Conservation (phyloP, 345 rosid genomes). For the Abelmoschus esculentus region DNA sequence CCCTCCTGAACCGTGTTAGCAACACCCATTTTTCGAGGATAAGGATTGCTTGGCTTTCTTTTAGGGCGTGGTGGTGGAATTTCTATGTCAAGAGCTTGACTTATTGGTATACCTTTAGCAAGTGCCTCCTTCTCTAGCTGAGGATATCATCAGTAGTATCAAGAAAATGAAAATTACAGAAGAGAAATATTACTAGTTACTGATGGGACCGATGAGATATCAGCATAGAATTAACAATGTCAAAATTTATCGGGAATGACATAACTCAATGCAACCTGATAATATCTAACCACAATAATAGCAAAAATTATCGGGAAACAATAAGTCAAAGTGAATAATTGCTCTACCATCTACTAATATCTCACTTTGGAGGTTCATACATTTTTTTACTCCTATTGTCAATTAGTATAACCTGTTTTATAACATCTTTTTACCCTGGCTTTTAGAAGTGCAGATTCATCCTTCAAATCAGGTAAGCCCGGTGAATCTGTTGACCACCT, state of each 20-base stretch:
- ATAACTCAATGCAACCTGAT: neutral
- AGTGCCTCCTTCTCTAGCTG: conserved; percentile 97
- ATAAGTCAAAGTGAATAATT: too few species aligned
- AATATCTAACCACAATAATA: neutral
- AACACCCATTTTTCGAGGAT: conserved; percentile 71
- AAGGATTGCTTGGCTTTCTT: conserved; percentile 88
- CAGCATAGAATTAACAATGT: neutral
- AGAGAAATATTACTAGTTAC: neutral
- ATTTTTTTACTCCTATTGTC: neutral
- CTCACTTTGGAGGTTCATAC: neutral
- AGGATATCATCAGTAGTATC: conserved; percentile 11
- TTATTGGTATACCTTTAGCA: conserved; percentile 65
- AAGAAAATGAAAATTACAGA: conserved; percentile 1
- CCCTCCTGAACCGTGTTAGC: conserved; percentile 26
- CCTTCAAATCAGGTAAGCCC: neutral
- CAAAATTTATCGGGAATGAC: too few species aligned
- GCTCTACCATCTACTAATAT: neutral
- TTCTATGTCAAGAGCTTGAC: conserved; percentile 69
- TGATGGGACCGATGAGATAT: neutral
- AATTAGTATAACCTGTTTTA: neutral
- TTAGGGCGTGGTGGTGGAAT: conserved; percentile 99
- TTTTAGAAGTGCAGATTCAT: neutral
- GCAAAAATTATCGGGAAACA: too few species aligned
- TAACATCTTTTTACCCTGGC: neutral
- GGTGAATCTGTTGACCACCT: neutral